Evolutionary conservation across 2,329 filamentous ascomycete genomes (phyloP).

Genomic region (Pyrenophora graminea): DNA sequence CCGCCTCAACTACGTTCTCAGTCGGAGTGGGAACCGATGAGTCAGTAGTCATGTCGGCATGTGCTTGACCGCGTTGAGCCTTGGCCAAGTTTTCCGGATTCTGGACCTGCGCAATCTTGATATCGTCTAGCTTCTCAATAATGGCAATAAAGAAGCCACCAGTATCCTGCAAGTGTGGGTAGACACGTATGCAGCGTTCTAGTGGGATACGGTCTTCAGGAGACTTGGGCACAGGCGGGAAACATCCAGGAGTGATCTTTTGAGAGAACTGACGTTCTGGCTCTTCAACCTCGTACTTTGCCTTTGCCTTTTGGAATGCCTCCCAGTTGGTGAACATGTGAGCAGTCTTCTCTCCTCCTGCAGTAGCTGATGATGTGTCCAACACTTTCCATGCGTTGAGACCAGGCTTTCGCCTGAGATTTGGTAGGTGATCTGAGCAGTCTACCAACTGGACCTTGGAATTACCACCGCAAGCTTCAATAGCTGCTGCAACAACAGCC

Average conservation of each 20-base stretch:
- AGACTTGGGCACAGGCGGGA: constrained; percentile 65
- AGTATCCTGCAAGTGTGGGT: constrained; percentile 93
- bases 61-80: constrained; percentile 23
- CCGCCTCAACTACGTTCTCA: constrained; percentile 31
- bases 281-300: constrained; percentile 60
- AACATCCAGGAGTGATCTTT: constrained; percentile 77
- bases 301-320: constrained; percentile 73
- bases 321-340: constrained; percentile 81
- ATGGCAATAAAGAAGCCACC: constrained; percentile 98
- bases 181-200: constrained; percentile 89
- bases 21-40: constrained; percentile 28
- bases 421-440: constrained; percentile 75
- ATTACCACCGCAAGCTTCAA: constrained; percentile 84
- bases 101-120: constrained; percentile 39
- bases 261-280: constrained; percentile 60
- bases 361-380: constrained; percentile 43
- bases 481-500: constrained; percentile 83
- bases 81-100: constrained; percentile 34
- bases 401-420: constrained; percentile 75
- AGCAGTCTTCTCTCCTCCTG: constrained; percentile 68
- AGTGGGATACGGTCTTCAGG: constrained; percentile 69
- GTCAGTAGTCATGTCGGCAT: constrained; percentile 25
- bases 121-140: constrained; percentile 83
- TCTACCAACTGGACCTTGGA: constrained; percentile 83
- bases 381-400: constrained; percentile 87